phyloP scores from a whole-genome alignment of 495 filamentous ascomycete species.

The Daldinia concentrica region DNA sequence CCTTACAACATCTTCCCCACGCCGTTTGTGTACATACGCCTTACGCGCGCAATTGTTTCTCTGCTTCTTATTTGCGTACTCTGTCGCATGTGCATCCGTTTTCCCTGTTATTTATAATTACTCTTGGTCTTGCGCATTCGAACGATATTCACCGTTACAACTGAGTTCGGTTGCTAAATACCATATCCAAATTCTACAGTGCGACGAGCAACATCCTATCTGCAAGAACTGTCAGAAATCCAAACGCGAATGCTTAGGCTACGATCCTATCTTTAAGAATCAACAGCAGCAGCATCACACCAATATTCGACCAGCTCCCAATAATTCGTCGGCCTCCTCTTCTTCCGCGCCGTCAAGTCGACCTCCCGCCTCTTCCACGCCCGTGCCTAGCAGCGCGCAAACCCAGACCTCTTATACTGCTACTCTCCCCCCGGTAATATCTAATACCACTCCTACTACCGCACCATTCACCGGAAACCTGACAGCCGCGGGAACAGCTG shows the following conservation, averaged over 20 bases:
- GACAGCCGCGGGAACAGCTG: constrained; percentile 55
- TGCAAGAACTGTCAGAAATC: constrained; percentile 99
- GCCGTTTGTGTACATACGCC: neutral
- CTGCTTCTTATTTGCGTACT: neutral
- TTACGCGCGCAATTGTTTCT: neutral
- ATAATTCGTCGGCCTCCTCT: constrained; percentile 41
- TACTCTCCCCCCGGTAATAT: constrained; percentile 42
- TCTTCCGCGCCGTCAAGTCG: constrained; percentile 49
- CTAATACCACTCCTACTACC: constrained; percentile 41
- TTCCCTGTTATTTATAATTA: neutral
- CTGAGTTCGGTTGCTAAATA: constrained; percentile 27
- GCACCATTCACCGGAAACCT: constrained; percentile 41
- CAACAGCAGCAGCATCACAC: constrained; percentile 61
- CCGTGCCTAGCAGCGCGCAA: constrained; percentile 44
- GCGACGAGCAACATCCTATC: constrained; percentile 92
- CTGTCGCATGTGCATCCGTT: neutral
- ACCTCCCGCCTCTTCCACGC: constrained; percentile 53
- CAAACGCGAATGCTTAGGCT: constrained; percentile 95
- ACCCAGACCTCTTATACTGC: constrained; percentile 33
- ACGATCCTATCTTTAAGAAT: constrained; percentile 97
- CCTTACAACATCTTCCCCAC: neutral
- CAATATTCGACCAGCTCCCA: constrained; percentile 47
- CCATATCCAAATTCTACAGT: constrained; percentile 62
- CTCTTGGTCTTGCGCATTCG: neutral
- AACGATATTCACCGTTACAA: neutral